Base-by-base conservation (phyloP, 495 filamentous ascomycete genomes). In the Articulospora tetracladia region DNA sequence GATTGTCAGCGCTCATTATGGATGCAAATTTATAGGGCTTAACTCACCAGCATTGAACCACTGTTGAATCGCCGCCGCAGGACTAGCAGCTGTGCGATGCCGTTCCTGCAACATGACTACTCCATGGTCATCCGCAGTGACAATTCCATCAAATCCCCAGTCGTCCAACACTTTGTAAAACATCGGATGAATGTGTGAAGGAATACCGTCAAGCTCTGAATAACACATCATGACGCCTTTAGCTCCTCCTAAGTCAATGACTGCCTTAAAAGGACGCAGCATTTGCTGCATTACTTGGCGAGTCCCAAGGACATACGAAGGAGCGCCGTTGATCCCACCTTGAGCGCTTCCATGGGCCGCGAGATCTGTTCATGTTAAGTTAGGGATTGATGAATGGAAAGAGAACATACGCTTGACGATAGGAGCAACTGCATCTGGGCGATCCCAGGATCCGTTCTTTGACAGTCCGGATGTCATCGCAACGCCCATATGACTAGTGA, bases 201-300 rank as follows among this genome's bases (percentile, higher is more conserved):
- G 75, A 32, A 74, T 65, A 25, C 69, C 73, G 36, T 75, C 73
- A 47, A 77, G 65, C 36, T 73, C 74, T 24, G 69, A 73, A 61
- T 77, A 76, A 3, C 70, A 70, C 71, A 76, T 76, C 74, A 76
- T 72, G 8, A 73, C 72, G 4, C 74, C 73, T 52, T 66, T 70
- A 0, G 64, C 72, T 19, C 74, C 71, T 32, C 76, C 73, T 6
- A 73, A 57, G n/a, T 77, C 69, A 34, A 74, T 70, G 0, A 65
- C 70, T 24, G 70, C 74, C 60, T 72, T 74, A 51, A 77, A 78
- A 10, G 71, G 72, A 22, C 66, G 65, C 2, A 74, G 58, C 46
- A 75, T 66, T 23, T 75, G 69, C 49, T 75, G 67, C 46, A 73
- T 55, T 15, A 75, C 69, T 55, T 76, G 73, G 11, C 74, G 68